Evolutionary conservation across 164 flowering plant genomes (phyloP), one percentile per base, ranked within the genome.

Genomic region (Kingdonia uniflora): DNA sequence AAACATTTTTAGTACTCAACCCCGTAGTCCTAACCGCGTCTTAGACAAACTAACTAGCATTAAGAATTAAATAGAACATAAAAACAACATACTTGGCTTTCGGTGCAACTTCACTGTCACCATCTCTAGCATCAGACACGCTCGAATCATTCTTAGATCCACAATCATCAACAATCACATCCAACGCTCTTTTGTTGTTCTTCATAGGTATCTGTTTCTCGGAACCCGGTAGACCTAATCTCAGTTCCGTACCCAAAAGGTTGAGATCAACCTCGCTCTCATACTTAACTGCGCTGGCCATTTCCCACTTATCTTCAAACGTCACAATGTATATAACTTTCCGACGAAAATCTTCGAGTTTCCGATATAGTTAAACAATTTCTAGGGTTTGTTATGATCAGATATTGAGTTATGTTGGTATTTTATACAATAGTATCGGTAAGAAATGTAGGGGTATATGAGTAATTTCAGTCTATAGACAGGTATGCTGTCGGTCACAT

Each of bases 241-340:
- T 69, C 2, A 84, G 73, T 73, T 81, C 85, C 0, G 91, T 84
- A 14, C 74, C 91, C 46, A 76, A 69, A 12, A 78, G 72, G 58
- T 76, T 74, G 17, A 83, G 72, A 68, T 70, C 86, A 7, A n/a
- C n/a, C n/a, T n/a, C n/a, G n/a, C n/a, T 57, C 49, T 74, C 71
- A 13, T 50, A 68, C 11, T 29, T 53, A 24, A 52, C n/a, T 15
- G n/a, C 44, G 12, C 21, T 43, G 20, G 64, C 59, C 62, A 49
- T 49, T 22, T 49, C 10, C 43, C 43, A 29, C n/a, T n/a, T n/a
- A n/a, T n/a, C n/a, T n/a, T n/a, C n/a, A n/a, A n/a, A n/a, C n/a
- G n/a, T n/a, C n/a, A n/a, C n/a, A n/a, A 29, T 29, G 35, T 8
- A 3, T 29, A 29, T 29, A 29, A 29, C 6, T 29, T 29, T 29